These are phyloP conservation scores for Trypanosoma melophagium DNA, from an alignment of 208 protist species.

Conservation along the genomic window DNA sequence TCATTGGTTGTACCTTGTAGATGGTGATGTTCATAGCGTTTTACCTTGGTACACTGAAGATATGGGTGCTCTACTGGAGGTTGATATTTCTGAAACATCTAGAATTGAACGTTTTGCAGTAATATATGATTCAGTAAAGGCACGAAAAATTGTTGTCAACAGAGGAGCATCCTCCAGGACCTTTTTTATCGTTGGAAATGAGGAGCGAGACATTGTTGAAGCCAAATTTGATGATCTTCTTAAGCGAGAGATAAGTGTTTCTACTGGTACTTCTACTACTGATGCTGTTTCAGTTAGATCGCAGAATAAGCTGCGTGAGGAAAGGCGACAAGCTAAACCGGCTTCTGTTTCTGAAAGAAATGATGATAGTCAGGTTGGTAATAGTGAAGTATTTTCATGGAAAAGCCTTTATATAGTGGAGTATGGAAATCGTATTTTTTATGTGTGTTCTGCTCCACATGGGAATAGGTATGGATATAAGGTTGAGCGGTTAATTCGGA, in stretches of 20 bases:
- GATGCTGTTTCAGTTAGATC: slow-evolving; percentile 1
- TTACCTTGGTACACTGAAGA: slow-evolving; percentile 26
- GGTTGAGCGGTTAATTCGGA: slow-evolving; percentile 59
- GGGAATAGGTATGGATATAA: slow-evolving; percentile 71
- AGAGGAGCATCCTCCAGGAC: slow-evolving; percentile 20
- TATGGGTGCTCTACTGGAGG: slow-evolving; percentile 47
- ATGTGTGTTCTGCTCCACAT: slow-evolving; percentile 41
- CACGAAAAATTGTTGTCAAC: slow-evolving; percentile 41
- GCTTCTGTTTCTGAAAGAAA: neutral
- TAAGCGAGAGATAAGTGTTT: slow-evolving; percentile 45
- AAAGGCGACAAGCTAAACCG: neutral
- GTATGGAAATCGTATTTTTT: slow-evolving; percentile 60
- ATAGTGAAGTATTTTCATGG: slow-evolving; percentile 70
- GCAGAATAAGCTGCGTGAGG: slow-evolving; percentile 2
- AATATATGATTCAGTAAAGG: slow-evolving; percentile 53
- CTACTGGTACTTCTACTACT: slow-evolving; percentile 7
- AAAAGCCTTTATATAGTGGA: slow-evolving; percentile 57
- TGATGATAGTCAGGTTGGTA: slow-evolving; percentile 26
- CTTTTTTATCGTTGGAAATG: slow-evolving; percentile 60
- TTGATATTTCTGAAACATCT: slow-evolving; percentile 42
- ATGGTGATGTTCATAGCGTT: slow-evolving; percentile 39
- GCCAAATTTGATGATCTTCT: slow-evolving; percentile 59
- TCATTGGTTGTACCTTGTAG: slow-evolving; percentile 77
- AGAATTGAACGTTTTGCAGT: slow-evolving; percentile 62
- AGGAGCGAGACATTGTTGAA: slow-evolving; percentile 57